Evolutionary conservation across 495 filamentous ascomycete genomes (phyloP), one percentile per base, ranked within the genome.

Genomic region (Ascodesmis nigricans): DNA sequence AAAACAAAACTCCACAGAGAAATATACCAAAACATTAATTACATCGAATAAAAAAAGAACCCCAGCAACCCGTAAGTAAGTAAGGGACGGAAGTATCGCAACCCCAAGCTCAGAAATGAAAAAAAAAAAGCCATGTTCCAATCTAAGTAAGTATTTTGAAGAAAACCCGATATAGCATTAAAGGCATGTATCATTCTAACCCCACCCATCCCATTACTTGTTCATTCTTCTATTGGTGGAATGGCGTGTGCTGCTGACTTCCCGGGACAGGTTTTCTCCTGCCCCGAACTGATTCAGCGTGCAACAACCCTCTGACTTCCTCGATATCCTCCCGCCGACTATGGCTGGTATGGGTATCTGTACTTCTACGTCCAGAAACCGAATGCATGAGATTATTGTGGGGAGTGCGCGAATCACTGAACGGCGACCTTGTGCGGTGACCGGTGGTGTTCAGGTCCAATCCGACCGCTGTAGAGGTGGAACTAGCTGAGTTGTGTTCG

Each of bases 221-320:
- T 25, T 25, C 6, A 11, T 11, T 6, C 6, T 25, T 25, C 6
- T 25, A 11, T 6, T 6, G 6, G 11, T 25, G 6, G 23, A 6
- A 6, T 25, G 23, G 11, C 6, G 6, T 11, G 23, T 25, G 23
- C 6, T 25, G 23, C 6, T 6, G 6, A 25, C 6, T 11, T 11
- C 10, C 43, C 29, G 18, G 29, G n/a, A n/a, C 45, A 39, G 22
- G 42, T 35, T 30, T 37, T 36, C 42, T 47, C 23, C 59, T 45
- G 2, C 59, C 59, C 15, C 49, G 43, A 0, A 59, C 60, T 2
- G 44, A 45, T 31, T 54, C 47, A 14, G 55, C 50, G 21, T 52
- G 58, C 7, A 61, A 24, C 3, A 63, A 33, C 6, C 44, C 39
- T 19, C 53, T 40, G 2, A 60, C 49, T 23, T 53, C 48, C 36